A percentile compares a stretch with the other conserved stretches of the same genome.
These are phyloP conservation scores for Pseudopithomyces chartarum DNA, from an alignment of 2,329 filamentous ascomycete species.

Conservation along the genomic window DNA sequence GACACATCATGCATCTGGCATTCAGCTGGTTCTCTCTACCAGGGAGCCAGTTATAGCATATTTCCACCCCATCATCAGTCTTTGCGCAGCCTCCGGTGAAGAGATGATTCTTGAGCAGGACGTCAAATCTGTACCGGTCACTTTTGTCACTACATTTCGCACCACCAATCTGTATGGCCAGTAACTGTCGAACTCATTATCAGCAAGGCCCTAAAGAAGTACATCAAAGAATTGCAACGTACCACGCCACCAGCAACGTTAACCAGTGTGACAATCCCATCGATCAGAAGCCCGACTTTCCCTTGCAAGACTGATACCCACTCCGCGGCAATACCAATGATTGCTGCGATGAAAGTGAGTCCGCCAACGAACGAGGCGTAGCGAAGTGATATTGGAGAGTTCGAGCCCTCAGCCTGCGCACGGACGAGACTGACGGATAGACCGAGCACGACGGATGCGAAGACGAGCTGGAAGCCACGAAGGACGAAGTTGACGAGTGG, in stretches of 20 bases:
- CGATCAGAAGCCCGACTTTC: conserved; percentile 21
- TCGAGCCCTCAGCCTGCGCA: conserved; percentile 9
- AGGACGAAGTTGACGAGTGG: conserved; percentile 15
- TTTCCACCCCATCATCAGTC: not conserved
- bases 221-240: conserved; percentile 7
- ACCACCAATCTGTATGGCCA: conserved; percentile 16
- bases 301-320: conserved; percentile 18
- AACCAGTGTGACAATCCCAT: conserved; percentile 16
- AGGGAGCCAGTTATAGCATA: not conserved
- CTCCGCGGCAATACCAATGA: conserved; percentile 18
- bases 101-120: conserved; percentile 15
- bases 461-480: conserved; percentile 22
- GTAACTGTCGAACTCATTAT: conserved; percentile 2
- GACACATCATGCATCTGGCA: conserved; percentile 15
- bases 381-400: conserved; percentile 8
- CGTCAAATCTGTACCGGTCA: not conserved
- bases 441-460: conserved; percentile 20
- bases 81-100: conserved; percentile 20
- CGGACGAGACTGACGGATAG: conserved; percentile 21
- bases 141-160: conserved; percentile 10
- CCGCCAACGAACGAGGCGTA: conserved; percentile 19
- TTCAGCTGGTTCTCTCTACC: conserved; percentile 9
- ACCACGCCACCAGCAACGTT: conserved; percentile 28
- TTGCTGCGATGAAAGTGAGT: conserved; percentile 16
- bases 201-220: too few relatives aligned